These are phyloP conservation scores for Aristolochia contorta DNA, from an alignment of 164 flowering plant species.

Conservation along the genomic window DNA sequence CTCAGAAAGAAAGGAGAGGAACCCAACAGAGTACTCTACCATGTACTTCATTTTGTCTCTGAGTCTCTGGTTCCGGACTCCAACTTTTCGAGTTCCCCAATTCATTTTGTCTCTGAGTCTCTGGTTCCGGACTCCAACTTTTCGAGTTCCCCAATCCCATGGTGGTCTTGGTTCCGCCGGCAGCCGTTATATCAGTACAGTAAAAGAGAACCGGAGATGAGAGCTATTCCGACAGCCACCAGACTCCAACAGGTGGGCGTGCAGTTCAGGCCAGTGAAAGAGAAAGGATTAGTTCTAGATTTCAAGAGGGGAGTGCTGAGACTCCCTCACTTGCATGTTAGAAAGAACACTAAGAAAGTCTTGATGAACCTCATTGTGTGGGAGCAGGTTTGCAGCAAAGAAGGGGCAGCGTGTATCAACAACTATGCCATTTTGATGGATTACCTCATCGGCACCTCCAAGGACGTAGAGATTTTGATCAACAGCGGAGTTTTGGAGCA, in stretches of 20 bases:
- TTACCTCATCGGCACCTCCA: slow-evolving; percentile 1
- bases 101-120: background rate
- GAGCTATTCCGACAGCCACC: background rate
- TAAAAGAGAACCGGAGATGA: background rate
- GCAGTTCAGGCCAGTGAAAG: background rate
- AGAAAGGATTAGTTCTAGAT: background rate
- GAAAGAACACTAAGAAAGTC: background rate
- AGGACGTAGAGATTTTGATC: slow-evolving; percentile 1
- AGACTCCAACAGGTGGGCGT: slow-evolving; percentile 6
- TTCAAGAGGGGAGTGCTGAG: slow-evolving; percentile 1
- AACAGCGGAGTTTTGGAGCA: background rate
- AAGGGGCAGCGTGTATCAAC: background rate
- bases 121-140: background rate
- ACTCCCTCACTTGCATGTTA: slow-evolving; percentile 3
- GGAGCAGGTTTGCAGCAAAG: background rate
- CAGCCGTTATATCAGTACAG: background rate
- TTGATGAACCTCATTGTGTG: slow-evolving; percentile 1
- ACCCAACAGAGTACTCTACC: background rate
- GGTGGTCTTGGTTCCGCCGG: background rate
- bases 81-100: background rate
- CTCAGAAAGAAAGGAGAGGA: background rate
- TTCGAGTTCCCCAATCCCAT: background rate
- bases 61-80: background rate
- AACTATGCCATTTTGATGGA: slow-evolving; percentile 3
- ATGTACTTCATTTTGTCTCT: slow-evolving; percentile 1